Evolutionary conservation across 441 rosid genomes (phyloP), one percentile per base, ranked within the genome.

Genomic region (Melastoma candidum): DNA sequence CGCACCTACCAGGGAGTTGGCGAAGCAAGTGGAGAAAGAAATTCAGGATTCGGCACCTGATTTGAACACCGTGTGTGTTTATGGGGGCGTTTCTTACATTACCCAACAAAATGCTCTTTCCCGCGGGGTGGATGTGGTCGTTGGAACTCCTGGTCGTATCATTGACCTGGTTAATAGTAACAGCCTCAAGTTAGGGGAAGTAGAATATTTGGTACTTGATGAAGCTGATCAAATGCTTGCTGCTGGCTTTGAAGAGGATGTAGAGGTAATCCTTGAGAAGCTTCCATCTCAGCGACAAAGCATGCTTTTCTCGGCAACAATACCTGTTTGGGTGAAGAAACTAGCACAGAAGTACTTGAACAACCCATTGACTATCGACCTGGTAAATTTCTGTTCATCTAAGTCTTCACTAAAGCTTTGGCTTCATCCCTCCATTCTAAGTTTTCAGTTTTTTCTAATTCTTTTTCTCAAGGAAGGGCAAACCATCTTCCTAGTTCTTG

Each of bases 201-300:
- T 92, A 60, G 86, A 82, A 67, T 92, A 50, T 77, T 71, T 92
- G 76, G 97, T 92, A 11, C 94, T 92, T 59, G 98, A 92, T 67
- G 98, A 92, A 79, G 98, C 96, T 61, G 98, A 90, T 68, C 96
- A 83, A 78, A 90, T 90, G 98, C 98, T 90, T 79, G 95, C 96
- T 0, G 93, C 87, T 74, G 98, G 98, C 29, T 92, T 92, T 57
- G 98, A 88, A 80, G 95, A 92, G 75, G 97, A 77, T 44, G 98
- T 92, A 9, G 98, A 92, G 68, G 64, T 80, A 10, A 92, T 92
- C 71, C 74, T 92, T 50, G 89, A 92, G 71, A 82, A 82, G 73
- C 86, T 92, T 51, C 95, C 98, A 3, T 12, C 80, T 5, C 76
- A 88, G 70, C 49, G 97, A 48, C 98, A 92, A 57, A 92, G 89